Base-by-base conservation (phyloP, 495 filamentous ascomycete species). In the Penicillium parvum region DNA sequence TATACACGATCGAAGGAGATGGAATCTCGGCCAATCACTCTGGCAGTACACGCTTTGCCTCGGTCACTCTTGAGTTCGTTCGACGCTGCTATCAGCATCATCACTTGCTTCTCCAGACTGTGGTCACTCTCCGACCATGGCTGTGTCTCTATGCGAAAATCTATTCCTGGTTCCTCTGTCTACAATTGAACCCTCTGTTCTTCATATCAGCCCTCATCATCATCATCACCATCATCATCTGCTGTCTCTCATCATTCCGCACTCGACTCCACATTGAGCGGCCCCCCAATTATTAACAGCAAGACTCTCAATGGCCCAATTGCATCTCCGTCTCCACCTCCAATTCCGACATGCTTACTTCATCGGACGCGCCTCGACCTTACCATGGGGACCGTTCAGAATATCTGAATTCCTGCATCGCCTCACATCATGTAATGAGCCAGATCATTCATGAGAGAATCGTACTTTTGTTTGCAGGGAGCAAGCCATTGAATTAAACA, bases 1-100 rank as follows among this genome's bases (percentile, higher is more conserved):
- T 18, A 18, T 26, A 17, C 16, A 15, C 28, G 5, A 28, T 37
- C 23, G 43, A 51, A 51, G 32, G 26, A 9, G 32, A 37, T 42
- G 43, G 43, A 55, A 51, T 42, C 37, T 29, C 10, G 38, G 48
- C 52, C 52, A 55, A 51, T 52, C 48, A 40, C 28, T 39, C 35
- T 46, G 37, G 37, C 43, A 36, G 42, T 33, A 50, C 39, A 47
- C 45, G 30, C 52, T 44, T 53, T 45, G 36, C 52, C 52, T 55
- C 52, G 52, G 33, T 30, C n/a, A n/a, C n/a, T n/a, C n/a, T n/a
- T n/a, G n/a, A n/a, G n/a, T n/a, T n/a, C n/a, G n/a, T n/a, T n/a
- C n/a, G n/a, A n/a, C n/a, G n/a, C 33, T 35, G 37, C 28, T 14
- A 30, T 14, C 28, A 49, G 21, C 39, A 45, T 55, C 52, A 47